Evolutionary conservation across 805 yeast genomes (phyloP).

Genomic region (Pichia insulana): DNA sequence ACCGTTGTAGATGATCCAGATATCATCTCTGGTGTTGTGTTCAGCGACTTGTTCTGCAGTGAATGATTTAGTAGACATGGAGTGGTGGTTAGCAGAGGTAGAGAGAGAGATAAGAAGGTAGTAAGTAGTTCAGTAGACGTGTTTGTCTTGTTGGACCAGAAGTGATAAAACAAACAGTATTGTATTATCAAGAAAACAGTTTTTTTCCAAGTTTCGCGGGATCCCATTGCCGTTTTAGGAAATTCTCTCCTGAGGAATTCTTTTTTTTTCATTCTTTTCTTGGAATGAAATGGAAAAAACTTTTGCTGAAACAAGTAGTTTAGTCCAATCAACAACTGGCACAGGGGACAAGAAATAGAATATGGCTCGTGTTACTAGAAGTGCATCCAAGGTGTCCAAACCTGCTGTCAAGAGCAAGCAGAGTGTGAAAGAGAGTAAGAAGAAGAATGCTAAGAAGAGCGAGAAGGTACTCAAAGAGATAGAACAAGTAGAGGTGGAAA

Average conservation of each 20-base stretch:
- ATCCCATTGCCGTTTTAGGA: no score
- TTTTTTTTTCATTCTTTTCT: background rate
- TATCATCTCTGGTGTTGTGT: conserved; percentile 67
- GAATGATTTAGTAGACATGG: conserved; percentile 39
- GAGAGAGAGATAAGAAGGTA: background rate
- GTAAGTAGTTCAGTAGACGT: no score
- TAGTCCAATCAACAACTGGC: no score
- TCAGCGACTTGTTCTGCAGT: conserved; percentile 59
- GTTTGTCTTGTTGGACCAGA: no score
- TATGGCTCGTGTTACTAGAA: conserved; percentile 1
- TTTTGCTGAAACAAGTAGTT: background rate
- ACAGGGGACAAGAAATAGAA: no score
- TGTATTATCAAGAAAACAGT: no score
- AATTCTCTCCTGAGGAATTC: background rate
- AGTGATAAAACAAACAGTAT: no score
- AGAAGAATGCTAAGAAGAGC: no score
- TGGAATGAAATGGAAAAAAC: no score
- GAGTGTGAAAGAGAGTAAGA: conserved; percentile 8
- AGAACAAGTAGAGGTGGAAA: conserved; percentile 6
- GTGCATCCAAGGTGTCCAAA: background rate
- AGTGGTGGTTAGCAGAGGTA: background rate
- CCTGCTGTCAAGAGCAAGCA: background rate
- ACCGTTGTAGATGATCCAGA: conserved; percentile 80
- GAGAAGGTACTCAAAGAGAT: conserved; percentile 7
- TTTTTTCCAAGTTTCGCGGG: no score